These are phyloP conservation scores for Penicillium chermesinum DNA, from an alignment of 495 filamentous ascomycete genomes.

Conservation along the genomic window DNA sequence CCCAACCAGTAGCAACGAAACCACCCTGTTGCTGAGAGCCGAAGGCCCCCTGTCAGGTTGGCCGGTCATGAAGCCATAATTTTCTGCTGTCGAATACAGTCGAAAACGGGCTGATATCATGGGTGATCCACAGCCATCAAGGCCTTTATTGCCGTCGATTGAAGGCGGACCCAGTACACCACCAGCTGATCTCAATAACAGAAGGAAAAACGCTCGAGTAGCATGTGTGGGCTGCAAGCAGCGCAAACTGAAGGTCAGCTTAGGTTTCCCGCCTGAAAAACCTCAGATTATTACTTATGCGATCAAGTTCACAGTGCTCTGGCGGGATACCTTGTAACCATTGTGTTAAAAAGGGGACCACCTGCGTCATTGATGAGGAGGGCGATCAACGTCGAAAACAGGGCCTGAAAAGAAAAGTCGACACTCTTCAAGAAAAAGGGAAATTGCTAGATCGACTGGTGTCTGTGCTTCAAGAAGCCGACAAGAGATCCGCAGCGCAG, in stretches of 20 bases:
- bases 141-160: not conserved
- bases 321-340: constrained; percentile 28
- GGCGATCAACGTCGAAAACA: constrained; percentile 32
- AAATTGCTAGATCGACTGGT: constrained; percentile 25
- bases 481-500: constrained; percentile 13
- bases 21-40: not conserved
- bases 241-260: constrained; percentile 3
- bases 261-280: not conserved
- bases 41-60: not conserved
- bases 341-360: constrained; percentile 24
- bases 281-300: not conserved
- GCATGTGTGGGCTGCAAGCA: not conserved
- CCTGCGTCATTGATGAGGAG: constrained; percentile 29
- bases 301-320: constrained; percentile 24
- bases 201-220: not conserved
- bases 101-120: too few species aligned
- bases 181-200: not conserved
- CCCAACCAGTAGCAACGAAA: not conserved
- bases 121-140: not conserved
- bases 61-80: not conserved
- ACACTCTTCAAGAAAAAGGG: constrained; percentile 27
- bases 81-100: too few species aligned
- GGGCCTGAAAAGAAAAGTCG: constrained; percentile 33
- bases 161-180: not conserved
- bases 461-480: constrained; percentile 22